Conservation (phyloP, 495 filamentous ascomycete species). For the Penicillium dipodomyicola region DNA sequence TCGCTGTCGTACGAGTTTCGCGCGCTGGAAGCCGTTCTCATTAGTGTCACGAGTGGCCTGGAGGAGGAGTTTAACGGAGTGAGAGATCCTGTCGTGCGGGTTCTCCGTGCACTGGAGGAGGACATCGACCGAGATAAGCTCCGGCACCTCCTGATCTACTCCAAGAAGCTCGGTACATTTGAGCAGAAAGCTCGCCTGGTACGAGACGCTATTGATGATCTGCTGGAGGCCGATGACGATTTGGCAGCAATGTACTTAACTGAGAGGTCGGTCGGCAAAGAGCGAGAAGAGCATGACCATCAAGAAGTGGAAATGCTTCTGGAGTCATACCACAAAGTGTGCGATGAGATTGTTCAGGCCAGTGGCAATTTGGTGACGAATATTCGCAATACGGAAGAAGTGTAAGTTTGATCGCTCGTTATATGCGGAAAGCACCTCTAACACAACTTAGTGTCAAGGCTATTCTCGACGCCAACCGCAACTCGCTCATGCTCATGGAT, state of each 20-base stretch:
- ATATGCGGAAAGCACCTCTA: constrained; percentile 9
- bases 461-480: constrained; percentile 95
- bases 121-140: constrained; percentile 96
- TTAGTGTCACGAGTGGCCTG: constrained; percentile 73
- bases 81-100: constrained; percentile 82
- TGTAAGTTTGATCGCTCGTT: constrained; percentile 55
- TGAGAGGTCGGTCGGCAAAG: constrained; percentile 73
- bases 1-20: constrained; percentile 64
- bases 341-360: constrained; percentile 95
- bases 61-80: constrained; percentile 93
- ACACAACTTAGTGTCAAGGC: constrained; percentile 71
- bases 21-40: constrained; percentile 54
- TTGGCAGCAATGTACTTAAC: constrained; percentile 91
- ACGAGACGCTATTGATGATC: constrained; percentile 89
- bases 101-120: constrained; percentile 88
- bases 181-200: constrained; percentile 96
- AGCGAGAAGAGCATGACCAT: constrained; percentile 81
- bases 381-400: constrained; percentile 97
- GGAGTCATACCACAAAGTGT: constrained; percentile 96
- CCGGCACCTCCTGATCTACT: constrained; percentile 83
- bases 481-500: constrained; percentile 96
- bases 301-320: constrained; percentile 95
- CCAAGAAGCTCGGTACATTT: constrained; percentile 93
- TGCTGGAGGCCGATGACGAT: constrained; percentile 97
- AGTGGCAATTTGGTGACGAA: constrained; percentile 89